These are phyloP conservation scores for Stachybotrys chlorohalonatus DNA, from an alignment of 2,329 filamentous ascomycete species.

Conservation along the genomic window DNA sequence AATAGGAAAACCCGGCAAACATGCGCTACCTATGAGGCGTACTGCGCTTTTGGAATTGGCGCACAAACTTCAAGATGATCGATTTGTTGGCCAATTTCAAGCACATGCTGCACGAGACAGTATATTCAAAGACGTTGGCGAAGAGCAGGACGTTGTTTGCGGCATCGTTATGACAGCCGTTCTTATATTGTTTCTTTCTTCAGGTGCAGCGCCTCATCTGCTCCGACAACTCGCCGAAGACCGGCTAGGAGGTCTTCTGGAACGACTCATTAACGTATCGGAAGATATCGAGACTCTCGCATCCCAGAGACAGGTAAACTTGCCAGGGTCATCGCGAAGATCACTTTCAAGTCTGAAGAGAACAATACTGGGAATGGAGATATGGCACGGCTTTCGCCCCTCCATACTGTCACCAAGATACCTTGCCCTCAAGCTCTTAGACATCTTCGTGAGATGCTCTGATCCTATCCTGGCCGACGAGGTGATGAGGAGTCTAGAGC, in stretches of 20 bases:
- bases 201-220: conserved; percentile 50
- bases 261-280: conserved; percentile 40
- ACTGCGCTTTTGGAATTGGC: conserved; percentile 52
- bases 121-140: conserved; percentile 53
- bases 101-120: conserved; percentile 64
- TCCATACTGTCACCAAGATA: conserved; percentile 50
- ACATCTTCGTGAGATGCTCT: conserved; percentile 24
- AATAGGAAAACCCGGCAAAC: conserved; percentile 40
- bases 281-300: conserved; percentile 52
- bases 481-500: conserved; percentile 18
- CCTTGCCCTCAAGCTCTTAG: conserved; percentile 54
- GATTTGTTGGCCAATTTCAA: conserved; percentile 60
- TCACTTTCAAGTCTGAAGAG: conserved; percentile 46
- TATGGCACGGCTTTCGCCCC: conserved; percentile 51
- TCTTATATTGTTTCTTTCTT: conserved; percentile 52
- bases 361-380: conserved; percentile 38
- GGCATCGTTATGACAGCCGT: conserved; percentile 57
- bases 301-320: conserved; percentile 56
- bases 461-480: conserved; percentile 17
- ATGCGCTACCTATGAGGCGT: conserved; percentile 42
- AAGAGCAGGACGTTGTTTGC: conserved; percentile 50
- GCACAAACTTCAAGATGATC: conserved; percentile 50
- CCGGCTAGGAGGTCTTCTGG: conserved; percentile 45
- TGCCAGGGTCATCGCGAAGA: conserved; percentile 55
- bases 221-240: conserved; percentile 47